Evolutionary conservation across 495 filamentous ascomycete genomes (phyloP), one percentile per base, ranked within the genome.

Genomic region (Aspergillus asperescens): DNA sequence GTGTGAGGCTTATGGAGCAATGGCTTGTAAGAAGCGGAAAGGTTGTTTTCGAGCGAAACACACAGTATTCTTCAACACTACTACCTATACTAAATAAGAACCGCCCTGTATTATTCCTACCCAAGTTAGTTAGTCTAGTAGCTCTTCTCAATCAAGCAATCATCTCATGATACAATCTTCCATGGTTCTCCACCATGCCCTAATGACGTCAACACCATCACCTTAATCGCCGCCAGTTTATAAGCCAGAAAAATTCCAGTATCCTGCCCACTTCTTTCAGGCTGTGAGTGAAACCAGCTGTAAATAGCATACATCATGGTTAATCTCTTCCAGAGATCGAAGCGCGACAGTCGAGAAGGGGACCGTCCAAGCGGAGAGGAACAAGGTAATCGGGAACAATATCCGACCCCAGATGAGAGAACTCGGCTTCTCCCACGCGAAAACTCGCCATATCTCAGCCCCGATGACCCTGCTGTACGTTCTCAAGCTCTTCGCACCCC

Each of bases 391-490:
- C 47, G 49, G 18, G 58, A 59, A 32, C 64, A 73, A 48, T 6
- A 45, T 2, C 42, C 10, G 24, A 0, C 38, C 20, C 62, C 86
- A 13, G 79, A 87, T 57, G 92, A 97, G 65, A 78, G 85, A 52
- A 89, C 88, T 13, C 77, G 85, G 28, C 72, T 96, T 50, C 74
- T 94, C 28, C 79, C 85, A 35, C 69, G 63, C 38, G 78, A 83
- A 49, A 69, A 69, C 20, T 76, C 81, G 43, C 79, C 76, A 35
- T 92, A 85, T 59, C 73, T 96, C 35, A 87, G 85, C 55, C 92
- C 91, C n/a, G 89, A 95, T 77, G 92, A 96, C 68, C 93, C 92
- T 45, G 91, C 91, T 48, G 93, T 90, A 75, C 12, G 45, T 37
- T 16, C 9, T n/a, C n/a, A n/a, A 16, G 12, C 1, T 8, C n/a